Conservation (phyloP, 1,284 basidiomycete species). For the Cryptococcus hybrid region DNA sequence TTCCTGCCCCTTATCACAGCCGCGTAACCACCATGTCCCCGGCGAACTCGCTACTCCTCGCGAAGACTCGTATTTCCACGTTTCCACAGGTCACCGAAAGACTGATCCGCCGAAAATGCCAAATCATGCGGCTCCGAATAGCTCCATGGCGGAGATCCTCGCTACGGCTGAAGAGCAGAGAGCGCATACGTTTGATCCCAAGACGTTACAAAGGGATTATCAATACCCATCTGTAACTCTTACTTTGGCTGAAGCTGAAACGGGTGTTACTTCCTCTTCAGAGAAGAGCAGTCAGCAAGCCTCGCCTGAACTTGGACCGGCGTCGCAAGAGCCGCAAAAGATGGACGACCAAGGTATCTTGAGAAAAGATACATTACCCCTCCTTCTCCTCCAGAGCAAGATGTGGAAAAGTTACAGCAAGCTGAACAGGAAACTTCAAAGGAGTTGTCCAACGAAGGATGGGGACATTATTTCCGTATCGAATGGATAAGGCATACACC, state of each 20-base stretch:
- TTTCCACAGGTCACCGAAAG: conserved; percentile 13
- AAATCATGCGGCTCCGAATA: conserved; percentile 3
- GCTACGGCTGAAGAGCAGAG: conserved; percentile 16
- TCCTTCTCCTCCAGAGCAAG: conserved; percentile 4
- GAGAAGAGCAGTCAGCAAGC: not conserved
- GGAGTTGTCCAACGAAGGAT: conserved; percentile 42
- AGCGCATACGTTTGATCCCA: conserved; percentile 34
- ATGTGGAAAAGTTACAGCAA: conserved; percentile 5
- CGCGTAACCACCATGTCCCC: conserved; percentile 30
- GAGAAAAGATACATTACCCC: conserved; percentile 34
- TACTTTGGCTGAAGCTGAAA: conserved; percentile 2
- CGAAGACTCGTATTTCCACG: conserved; percentile 26
- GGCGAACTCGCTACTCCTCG: conserved; percentile 32
- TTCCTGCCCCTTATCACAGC: conserved; percentile 23
- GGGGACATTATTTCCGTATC: conserved; percentile 73
- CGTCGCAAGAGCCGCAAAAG: conserved; percentile 4
- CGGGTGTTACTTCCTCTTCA: not conserved
- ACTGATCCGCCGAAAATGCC: conserved; percentile 24
- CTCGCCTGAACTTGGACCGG: not conserved
- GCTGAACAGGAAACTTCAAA: conserved; percentile 7
- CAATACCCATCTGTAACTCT: conserved; percentile 20
- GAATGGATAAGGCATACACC: conserved; percentile 77
- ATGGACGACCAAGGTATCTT: conserved; percentile 18
- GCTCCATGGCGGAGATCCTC: conserved; percentile 10
- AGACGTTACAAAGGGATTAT: conserved; percentile 21